Conservation (phyloP, 2,329 filamentous ascomycete genomes). For the Colletotrichum orchidophilum region DNA sequence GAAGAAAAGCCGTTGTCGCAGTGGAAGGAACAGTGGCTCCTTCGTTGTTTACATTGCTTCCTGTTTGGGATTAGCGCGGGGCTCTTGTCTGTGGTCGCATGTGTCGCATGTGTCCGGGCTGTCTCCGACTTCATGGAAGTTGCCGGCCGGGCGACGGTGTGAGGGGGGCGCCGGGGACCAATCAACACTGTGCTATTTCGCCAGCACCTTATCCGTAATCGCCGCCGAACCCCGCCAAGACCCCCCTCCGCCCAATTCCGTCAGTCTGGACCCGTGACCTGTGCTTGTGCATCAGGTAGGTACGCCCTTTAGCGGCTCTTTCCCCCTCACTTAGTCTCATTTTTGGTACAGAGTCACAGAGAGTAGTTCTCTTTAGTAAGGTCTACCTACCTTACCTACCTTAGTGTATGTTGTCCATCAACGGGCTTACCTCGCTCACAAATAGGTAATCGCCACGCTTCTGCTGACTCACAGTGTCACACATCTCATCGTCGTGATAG, state of each 20-base stretch:
- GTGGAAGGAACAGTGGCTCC: conserved; percentile 1
- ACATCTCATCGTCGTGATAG: conserved; percentile 15
- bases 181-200: conserved; percentile 11
- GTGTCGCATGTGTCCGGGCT: conserved; percentile 15
- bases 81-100: neutral
- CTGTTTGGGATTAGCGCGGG: conserved; percentile 27
- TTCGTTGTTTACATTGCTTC: conserved; percentile 28
- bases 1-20: conserved; percentile 24
- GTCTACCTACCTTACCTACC: too few species aligned
- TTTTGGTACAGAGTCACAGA: neutral
- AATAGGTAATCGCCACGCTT: conserved; percentile 27
- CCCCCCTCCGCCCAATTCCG: conserved; percentile 10
- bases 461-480: conserved; percentile 27
- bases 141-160: neutral
- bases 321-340: neutral
- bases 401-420: neutral
- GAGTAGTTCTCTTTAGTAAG: too few species aligned
- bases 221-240: neutral
- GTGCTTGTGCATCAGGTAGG: conserved; percentile 4
- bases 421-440: neutral
- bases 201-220: neutral
- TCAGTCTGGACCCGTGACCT: conserved; percentile 16
- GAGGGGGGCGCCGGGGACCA: neutral
- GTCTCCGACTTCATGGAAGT: neutral
- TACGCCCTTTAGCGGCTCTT: conserved; percentile 13